phyloP scores from a whole-genome alignment of 106 monocot species.

The Allium sativum region DNA sequence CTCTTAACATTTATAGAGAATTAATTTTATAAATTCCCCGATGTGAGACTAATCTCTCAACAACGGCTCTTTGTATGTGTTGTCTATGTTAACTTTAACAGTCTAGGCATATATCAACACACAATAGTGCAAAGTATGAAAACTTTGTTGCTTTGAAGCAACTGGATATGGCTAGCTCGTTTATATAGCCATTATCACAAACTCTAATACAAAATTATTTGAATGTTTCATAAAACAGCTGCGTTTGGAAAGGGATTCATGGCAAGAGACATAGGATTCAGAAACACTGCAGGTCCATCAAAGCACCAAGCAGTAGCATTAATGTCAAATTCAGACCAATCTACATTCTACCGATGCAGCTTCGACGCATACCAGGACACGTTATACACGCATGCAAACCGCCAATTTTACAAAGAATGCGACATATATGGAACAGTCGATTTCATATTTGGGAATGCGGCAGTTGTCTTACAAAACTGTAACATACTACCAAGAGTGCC shows the following conservation, averaged over 20 bases:
- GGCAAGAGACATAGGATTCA: conserved; percentile 12
- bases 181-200: too few relatives aligned
- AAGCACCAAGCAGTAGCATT: conserved; percentile 24
- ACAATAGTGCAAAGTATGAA: too few relatives aligned
- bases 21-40: too few relatives aligned
- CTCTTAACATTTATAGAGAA: too few relatives aligned
- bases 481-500: conserved; percentile 7
- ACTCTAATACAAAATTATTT: neutral
- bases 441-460: conserved; percentile 28
- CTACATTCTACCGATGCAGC: conserved; percentile 20
- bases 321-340: conserved; percentile 8
- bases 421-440: conserved; percentile 25
- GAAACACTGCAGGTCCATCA: conserved; percentile 21
- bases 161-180: neutral
- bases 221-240: conserved; percentile 1
- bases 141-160: neutral
- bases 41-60: too few relatives aligned
- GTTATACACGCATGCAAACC: conserved; percentile 10
- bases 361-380: conserved; percentile 32
- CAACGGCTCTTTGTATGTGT: too few relatives aligned
- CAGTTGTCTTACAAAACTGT: conserved; percentile 18
- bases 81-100: too few relatives aligned
- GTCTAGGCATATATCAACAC: too few relatives aligned
- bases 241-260: conserved; percentile 24
- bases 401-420: conserved; percentile 29